Base-by-base conservation (phyloP, 495 filamentous ascomycete species). In the Podospora didyma region DNA sequence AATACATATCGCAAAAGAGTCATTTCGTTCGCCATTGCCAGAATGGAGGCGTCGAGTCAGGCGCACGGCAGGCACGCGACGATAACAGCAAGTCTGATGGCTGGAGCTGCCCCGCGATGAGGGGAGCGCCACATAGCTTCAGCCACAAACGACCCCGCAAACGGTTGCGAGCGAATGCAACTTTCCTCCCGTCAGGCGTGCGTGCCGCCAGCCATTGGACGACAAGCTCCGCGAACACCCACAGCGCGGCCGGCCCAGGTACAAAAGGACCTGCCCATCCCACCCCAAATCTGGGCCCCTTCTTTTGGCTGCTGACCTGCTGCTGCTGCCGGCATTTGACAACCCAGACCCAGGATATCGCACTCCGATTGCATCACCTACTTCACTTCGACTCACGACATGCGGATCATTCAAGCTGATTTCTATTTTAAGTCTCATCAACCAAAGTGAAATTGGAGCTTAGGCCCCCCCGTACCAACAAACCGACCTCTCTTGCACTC, bases 61-160 rank as follows among this genome's bases (percentile, higher is more conserved):
- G 19, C 14, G 35, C 26, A 4, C 3, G 21, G 24, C 22, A 17
- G 35, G 20, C 17, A 3, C 16, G 14, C 7, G 12, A 52, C 3
- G 35, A 14, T 41, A 26, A 5, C 26, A 34, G 20, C 11, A 20
- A 17, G 21, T 14, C 24, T 16, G 6, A n/a, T n/a, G n/a, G n/a
- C n/a, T n/a, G n/a, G n/a, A n/a, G 14, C 39, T 42, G 39, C 39
- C 39, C 39, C 39, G 48, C 23, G 12, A 19, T 16, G n/a, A 34
- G 24, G 22, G 12, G 17, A 11, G 16, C 46, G 56, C 61, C 58
- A 64, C 53, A 50, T 22, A 7, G 12, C 24, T 60, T 47, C 51
- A 69, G 66, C 66, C 66, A 69, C 66, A 62, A 22, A 5, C 48
- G 49, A 62, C 66, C 64, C 66, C 66, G 63, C 63, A 68, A 64